Evolutionary conservation across 257 asterid genomes (phyloP).

Genomic region (Lycium ferocissimum): DNA sequence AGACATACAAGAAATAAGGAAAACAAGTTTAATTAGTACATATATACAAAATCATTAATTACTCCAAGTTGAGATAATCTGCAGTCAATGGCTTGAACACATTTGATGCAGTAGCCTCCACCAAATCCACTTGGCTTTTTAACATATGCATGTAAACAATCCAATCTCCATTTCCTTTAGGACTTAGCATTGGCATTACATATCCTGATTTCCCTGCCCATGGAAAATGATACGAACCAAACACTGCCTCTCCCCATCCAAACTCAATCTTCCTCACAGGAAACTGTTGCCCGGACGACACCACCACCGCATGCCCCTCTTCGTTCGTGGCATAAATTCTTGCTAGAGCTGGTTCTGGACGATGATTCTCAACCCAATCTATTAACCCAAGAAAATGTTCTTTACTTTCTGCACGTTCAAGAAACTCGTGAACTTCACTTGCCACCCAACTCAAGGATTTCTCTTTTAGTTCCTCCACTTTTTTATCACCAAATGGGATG

Average conservation of each 20-base stretch:
- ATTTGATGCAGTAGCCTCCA: constrained; percentile 55
- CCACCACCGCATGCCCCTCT: constrained; percentile 65
- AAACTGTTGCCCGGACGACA: constrained; percentile 63
- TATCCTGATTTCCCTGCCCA: constrained; percentile 76
- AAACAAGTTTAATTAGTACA: too few relatives aligned
- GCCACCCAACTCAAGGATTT: constrained; percentile 55
- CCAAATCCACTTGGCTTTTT: constrained; percentile 54
- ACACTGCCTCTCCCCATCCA: constrained; percentile 69
- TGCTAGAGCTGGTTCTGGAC: constrained; percentile 55
- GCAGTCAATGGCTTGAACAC: constrained; percentile 56
- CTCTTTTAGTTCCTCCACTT: constrained; percentile 44
- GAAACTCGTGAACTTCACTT: constrained; percentile 50
- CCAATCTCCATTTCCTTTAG: constrained; percentile 78
- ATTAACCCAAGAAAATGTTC: constrained; percentile 78
- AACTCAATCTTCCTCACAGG: constrained; percentile 58
- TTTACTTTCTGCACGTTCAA: constrained; percentile 41
- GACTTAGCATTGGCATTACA: constrained; percentile 75
- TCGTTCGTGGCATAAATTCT: constrained; percentile 48
- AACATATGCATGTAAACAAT: constrained; percentile 66
- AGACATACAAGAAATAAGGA: too few relatives aligned
- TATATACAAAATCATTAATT: not conserved
- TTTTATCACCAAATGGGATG: constrained; percentile 64
- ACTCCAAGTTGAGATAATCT: constrained; percentile 39
- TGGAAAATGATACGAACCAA: constrained; percentile 71
- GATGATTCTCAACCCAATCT: constrained; percentile 78